Conservation (phyloP, 2,329 filamentous ascomycete genomes). For the Monosporascus sp. region DNA sequence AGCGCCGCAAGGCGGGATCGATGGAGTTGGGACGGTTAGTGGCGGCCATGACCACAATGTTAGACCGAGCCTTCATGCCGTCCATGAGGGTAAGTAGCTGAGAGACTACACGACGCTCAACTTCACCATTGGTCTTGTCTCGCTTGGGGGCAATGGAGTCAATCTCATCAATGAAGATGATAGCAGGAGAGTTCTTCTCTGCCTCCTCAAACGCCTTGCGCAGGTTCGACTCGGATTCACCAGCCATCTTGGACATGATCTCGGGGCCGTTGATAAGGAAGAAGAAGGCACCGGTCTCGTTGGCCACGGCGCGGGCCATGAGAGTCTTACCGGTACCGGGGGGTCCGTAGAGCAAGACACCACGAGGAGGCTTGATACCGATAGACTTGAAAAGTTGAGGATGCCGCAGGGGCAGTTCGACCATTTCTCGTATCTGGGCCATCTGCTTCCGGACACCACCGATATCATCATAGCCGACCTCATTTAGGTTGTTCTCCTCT, state of each 20-base stretch:
- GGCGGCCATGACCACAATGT: conserved; percentile 98
- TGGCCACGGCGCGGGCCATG: conserved; percentile 97
- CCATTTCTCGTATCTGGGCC: conserved; percentile 98
- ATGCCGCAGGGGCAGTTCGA: conserved; percentile 92
- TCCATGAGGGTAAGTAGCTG: conserved; percentile 97
- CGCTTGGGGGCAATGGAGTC: conserved; percentile 98
- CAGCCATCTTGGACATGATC: conserved; percentile 99
- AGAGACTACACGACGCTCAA: conserved; percentile 96
- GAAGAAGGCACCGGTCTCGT: conserved; percentile 98
- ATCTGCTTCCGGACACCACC: conserved; percentile 99
- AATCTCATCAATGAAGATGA: conserved; percentile 99
- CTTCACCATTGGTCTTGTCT: conserved; percentile 99
- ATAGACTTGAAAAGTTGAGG: conserved; percentile 99
- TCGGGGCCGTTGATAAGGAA: conserved; percentile 99
- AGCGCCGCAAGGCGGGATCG: conserved; percentile 93
- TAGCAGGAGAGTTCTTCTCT: conserved; percentile 98
- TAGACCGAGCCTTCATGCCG: conserved; percentile 98
- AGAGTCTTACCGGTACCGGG: conserved; percentile 99
- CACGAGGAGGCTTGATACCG: conserved; percentile 97
- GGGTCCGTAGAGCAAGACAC: conserved; percentile 93
- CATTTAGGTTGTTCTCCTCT: conserved; percentile 98
- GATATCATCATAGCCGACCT: conserved; percentile 98
- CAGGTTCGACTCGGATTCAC: conserved; percentile 97
- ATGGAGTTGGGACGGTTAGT: conserved; percentile 99
- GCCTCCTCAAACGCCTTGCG: conserved; percentile 99